Conservation (phyloP, 345 rosid species). For the Hibiscus syriacus region DNA sequence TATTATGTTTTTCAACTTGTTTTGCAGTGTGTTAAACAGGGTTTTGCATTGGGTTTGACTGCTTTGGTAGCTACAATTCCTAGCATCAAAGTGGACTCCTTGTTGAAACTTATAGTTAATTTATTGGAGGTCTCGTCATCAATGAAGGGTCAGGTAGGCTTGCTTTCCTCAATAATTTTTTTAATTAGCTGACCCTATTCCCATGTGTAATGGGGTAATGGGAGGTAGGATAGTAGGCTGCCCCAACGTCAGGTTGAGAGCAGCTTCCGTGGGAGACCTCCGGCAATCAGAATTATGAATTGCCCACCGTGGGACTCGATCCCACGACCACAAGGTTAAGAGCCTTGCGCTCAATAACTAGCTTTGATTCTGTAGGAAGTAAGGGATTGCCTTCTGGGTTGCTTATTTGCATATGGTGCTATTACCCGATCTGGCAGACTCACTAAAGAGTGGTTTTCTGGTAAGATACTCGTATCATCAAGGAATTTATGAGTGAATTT, state of each 20-base stretch:
- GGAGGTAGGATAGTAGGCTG: too few relatives aligned
- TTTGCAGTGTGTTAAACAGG: conserved; percentile 89
- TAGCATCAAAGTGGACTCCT: conserved; percentile 53
- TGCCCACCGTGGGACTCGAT: too few relatives aligned
- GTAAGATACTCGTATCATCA: conserved; percentile 44
- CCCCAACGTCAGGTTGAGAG: too few relatives aligned
- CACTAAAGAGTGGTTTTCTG: conserved; percentile 46
- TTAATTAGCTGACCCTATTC: too few relatives aligned
- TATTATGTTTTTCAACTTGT: neutral
- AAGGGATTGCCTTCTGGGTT: conserved; percentile 82
- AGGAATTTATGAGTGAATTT: conserved; percentile 63
- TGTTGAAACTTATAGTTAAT: conserved; percentile 64
- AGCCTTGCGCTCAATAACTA: too few relatives aligned
- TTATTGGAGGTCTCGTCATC: conserved; percentile 75
- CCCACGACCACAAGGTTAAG: too few relatives aligned
- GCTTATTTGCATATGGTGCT: conserved; percentile 87
- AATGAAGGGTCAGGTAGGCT: conserved; percentile 89
- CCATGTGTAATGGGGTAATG: too few relatives aligned
- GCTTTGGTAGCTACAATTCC: conserved; percentile 43
- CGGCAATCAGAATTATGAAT: too few relatives aligned
- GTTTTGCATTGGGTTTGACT: conserved; percentile 87
- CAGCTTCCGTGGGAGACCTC: too few relatives aligned
- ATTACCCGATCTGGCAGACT: conserved; percentile 73
- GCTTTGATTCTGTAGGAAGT: conserved; percentile 50
- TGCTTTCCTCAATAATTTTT: neutral